Evolutionary conservation across 345 rosid genomes (phyloP), one percentile per base, ranked within the genome.

Genomic region (Hirschfeldia incana): DNA sequence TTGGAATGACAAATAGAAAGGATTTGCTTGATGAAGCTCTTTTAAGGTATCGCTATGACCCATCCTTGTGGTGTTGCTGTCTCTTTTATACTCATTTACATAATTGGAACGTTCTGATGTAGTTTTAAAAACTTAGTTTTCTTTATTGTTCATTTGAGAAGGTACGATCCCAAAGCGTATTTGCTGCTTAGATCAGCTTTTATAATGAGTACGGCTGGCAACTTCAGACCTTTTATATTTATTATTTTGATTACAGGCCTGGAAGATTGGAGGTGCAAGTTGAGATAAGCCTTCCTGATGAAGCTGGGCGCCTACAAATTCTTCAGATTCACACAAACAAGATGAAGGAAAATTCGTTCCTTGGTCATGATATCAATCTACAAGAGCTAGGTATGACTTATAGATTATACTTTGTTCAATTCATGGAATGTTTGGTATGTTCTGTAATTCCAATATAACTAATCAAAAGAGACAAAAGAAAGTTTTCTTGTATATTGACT

Each of bases 1-100:
- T 96, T 85, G 99, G 99, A 83, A 96, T 93, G 99, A 96, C 99
- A 80, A 96, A 96, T 83, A 88, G 99, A 85, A 96, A 89, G 87
- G 99, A 96, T 87, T 87, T 96, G 86, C 97, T 96, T 77, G 99
- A 96, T 84, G 99, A 92, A 86, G 97, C 99, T 75, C 99, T 96
- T 85, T 60, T 96, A 78, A 96, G 98, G 99, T 92, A 67, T 21
- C 21, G 21, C 21, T 21, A 21, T 21, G 21, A 21, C 21, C 21
- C 78, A 37, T 75, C 59, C 76, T 32, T 67, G n/a, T 72, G 21
- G 69, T 76, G 63, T 51, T 69, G 29, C 26, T n/a, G 8, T 33
- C 21, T 69, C 70, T 33, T 55, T 63, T 37, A 15, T 55, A 33
- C 17, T 42, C 64, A 67, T 8, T 67, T 46, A 16, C 70, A 68